Percentiles rank a stretch among this genome's conserved stretches.
Evolutionary conservation across 441 rosid genomes (phyloP).

Genomic region (Aleurites moluccanus): DNA sequence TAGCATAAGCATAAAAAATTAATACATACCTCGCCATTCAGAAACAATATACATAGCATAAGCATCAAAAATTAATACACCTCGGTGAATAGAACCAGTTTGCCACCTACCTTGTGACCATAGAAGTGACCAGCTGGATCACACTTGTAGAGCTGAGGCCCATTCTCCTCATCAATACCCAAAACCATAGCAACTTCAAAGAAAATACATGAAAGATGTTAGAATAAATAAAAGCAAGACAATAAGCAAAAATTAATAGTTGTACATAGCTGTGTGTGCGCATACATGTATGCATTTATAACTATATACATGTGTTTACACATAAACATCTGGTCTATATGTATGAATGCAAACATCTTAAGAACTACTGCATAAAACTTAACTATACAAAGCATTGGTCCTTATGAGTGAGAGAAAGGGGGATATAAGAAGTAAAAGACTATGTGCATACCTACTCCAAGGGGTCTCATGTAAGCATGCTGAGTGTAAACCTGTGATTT

Average conservation of each 20-base stretch:
- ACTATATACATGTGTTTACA: background rate
- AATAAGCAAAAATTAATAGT: background rate
- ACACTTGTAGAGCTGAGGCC: constrained; percentile 90
- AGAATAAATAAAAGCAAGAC: background rate
- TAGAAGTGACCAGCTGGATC: constrained; percentile 99
- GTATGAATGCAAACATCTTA: background rate
- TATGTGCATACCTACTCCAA: constrained; percentile 77
- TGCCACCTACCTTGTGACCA: constrained; percentile 81
- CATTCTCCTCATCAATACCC: constrained; percentile 91
- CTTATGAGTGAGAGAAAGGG: background rate
- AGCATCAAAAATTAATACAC: background rate
- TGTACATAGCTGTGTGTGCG: background rate
- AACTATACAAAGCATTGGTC: background rate
- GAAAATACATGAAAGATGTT: constrained; percentile 14
- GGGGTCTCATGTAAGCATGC: constrained; percentile 99
- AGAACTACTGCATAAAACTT: background rate
- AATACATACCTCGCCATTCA: background rate
- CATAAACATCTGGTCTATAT: background rate
- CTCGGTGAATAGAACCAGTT: background rate
- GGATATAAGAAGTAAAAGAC: constrained; percentile 9
- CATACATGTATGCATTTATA: background rate
- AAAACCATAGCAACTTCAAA: constrained; percentile 87
- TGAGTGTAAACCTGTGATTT: constrained; percentile 97
- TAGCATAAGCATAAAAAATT: background rate
- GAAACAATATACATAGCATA: background rate